These are phyloP conservation scores for Candida dubliniensis DNA, from an alignment of 1,139 yeast species.

Conservation along the genomic window DNA sequence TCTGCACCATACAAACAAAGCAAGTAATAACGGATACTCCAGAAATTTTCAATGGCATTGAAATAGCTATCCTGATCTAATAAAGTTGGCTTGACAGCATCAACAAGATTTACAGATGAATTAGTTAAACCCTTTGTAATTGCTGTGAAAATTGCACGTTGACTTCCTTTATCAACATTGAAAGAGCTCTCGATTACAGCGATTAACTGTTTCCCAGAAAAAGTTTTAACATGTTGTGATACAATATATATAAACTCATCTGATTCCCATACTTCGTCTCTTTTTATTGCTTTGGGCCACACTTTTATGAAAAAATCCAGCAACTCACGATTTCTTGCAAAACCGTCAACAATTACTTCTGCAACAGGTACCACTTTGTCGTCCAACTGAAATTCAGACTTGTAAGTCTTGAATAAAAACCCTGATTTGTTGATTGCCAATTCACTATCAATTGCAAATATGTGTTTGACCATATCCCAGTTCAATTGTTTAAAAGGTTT, in stretches of 20 bases:
- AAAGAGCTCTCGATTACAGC: conserved; percentile 16
- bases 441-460: conserved; percentile 52
- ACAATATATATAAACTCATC: conserved; percentile 34
- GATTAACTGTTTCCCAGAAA: conserved; percentile 50
- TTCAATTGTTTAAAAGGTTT: conserved; percentile 20
- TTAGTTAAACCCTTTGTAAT: conserved; percentile 41
- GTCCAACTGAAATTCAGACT: conserved; percentile 9
- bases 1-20: conserved; percentile 50
- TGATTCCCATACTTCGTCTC: conserved; percentile 26
- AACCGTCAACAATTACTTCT: conserved; percentile 44
- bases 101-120: conserved; percentile 22
- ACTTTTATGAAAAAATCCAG: conserved; percentile 43
- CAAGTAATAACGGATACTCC: conserved; percentile 50
- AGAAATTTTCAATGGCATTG: conserved; percentile 22
- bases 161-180: conserved; percentile 10
- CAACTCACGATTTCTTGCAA: conserved; percentile 60
- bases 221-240: conserved; percentile 36
- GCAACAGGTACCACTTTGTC: conserved; percentile 25
- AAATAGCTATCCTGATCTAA: conserved; percentile 14
- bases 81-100: conserved; percentile 18
- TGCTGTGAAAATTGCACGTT: conserved; percentile 30
- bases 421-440: conserved; percentile 44
- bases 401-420: conserved; percentile 21
- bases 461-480: conserved; percentile 47
- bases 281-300: conserved; percentile 43